phyloP scores from a whole-genome alignment of 345 rosid species.

The Lepidium africanum region DNA sequence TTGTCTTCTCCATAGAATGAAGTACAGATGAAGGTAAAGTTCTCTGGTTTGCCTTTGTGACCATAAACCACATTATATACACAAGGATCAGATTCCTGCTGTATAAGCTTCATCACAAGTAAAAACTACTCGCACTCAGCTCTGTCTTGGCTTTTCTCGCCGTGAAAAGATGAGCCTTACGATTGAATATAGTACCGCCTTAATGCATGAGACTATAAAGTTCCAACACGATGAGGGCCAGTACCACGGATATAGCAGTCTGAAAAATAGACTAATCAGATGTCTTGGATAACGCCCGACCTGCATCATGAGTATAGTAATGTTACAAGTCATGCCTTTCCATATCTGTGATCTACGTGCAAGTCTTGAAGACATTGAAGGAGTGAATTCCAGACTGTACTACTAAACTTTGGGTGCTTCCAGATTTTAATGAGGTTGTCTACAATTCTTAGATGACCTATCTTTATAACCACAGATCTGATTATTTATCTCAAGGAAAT shows the following conservation, averaged over 20 bases:
- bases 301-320: slow-evolving; percentile 32
- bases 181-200: slow-evolving; percentile 45
- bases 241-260: slow-evolving; percentile 93
- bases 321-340: not conserved
- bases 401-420: not conserved
- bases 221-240: slow-evolving; percentile 99
- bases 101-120: not conserved
- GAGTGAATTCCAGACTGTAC: not conserved
- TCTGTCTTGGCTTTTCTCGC: slow-evolving; percentile 43
- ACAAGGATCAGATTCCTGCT: slow-evolving; percentile 4
- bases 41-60: not conserved
- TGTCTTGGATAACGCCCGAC: slow-evolving; percentile 92
- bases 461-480: not conserved
- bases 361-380: not conserved
- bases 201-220: slow-evolving; percentile 64
- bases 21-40: not conserved
- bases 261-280: slow-evolving; percentile 86
- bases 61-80: slow-evolving; percentile 18
- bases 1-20: not conserved
- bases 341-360: not conserved
- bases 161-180: slow-evolving; percentile 45
- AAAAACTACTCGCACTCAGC: slow-evolving; percentile 11
- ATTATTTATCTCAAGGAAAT: not conserved
- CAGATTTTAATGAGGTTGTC: not conserved
- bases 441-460: not conserved